phyloP scores from a whole-genome alignment of 805 yeast genomes.

The Saccharomycopsis fibuligera region DNA sequence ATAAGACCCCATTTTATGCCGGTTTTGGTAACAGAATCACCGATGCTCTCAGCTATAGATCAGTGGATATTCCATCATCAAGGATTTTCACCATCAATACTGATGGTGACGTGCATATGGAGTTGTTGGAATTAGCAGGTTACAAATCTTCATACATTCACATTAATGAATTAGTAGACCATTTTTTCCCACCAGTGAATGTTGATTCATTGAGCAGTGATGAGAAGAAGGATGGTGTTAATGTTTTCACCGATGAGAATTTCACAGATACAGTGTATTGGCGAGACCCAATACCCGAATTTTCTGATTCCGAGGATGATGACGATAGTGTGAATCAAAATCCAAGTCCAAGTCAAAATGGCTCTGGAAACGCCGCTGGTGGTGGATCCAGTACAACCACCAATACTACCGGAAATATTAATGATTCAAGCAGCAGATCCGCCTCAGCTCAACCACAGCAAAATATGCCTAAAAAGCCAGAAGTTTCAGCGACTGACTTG shows the following conservation, averaged over 20 bases:
- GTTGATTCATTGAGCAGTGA: conserved; percentile 7
- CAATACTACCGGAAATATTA: background rate
- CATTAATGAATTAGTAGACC: conserved; percentile 92
- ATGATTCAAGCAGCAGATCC: background rate
- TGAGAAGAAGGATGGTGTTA: conserved; percentile 27
- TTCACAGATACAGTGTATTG: conserved; percentile 88
- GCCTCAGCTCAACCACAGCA: background rate
- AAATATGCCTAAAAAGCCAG: background rate
- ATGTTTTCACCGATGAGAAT: conserved; percentile 43
- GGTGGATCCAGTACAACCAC: background rate
- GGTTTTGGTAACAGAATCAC: conserved; percentile 97
- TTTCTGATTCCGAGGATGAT: conserved; percentile 44
- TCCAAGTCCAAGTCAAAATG: conserved; percentile 24
- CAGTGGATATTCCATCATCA: conserved; percentile 90
- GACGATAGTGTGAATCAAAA: conserved; percentile 22
- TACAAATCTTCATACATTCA: conserved; percentile 80
- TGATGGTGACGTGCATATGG: conserved; percentile 97
- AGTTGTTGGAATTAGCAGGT: conserved; percentile 88
- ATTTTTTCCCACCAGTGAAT: conserved; percentile 85
- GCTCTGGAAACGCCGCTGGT: background rate
- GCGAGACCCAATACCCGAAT: conserved; percentile 74
- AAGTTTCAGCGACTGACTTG: background rate
- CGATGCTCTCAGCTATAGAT: conserved; percentile 90
- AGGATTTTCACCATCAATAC: conserved; percentile 94
- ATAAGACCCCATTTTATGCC: conserved; percentile 82